A percentile compares a stretch with the other conserved stretches of the same genome.
phyloP scores from a whole-genome alignment of 805 yeast genomes.

The Lachancea thermotolerans region DNA sequence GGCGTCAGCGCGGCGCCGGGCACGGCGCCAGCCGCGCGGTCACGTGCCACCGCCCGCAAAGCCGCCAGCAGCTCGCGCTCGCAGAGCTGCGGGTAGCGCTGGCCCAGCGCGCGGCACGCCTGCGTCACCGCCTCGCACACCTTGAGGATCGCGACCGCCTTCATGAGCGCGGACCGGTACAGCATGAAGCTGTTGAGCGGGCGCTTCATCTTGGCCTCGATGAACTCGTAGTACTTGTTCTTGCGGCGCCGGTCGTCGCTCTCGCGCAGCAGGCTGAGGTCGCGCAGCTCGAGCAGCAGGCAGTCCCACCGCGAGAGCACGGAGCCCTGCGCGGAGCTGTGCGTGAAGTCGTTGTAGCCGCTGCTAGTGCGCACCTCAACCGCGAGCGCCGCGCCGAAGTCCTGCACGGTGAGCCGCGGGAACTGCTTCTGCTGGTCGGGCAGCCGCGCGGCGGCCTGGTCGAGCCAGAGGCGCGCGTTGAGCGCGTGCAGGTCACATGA shows the following conservation, averaged over 20 bases:
- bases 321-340: neutral
- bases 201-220: slow-evolving; percentile 11
- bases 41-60: slow-evolving; percentile 11
- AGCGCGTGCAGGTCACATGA: slow-evolving; percentile 2
- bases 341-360: slow-evolving; percentile 8
- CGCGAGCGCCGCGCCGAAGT: slow-evolving; percentile 1
- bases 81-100: slow-evolving; percentile 1
- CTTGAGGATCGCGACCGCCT: slow-evolving; percentile 8
- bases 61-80: slow-evolving; percentile 3
- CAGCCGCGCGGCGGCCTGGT: slow-evolving; percentile 4
- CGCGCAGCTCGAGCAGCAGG: slow-evolving; percentile 5
- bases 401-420: slow-evolving; percentile 8
- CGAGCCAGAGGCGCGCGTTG: slow-evolving; percentile 6
- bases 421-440: slow-evolving; percentile 6
- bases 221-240: slow-evolving; percentile 10
- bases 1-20: neutral
- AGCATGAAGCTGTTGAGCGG: slow-evolving; percentile 12
- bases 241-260: slow-evolving; percentile 11
- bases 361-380: slow-evolving; percentile 10
- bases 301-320: slow-evolving; percentile 5
- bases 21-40: neutral
- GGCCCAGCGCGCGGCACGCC: slow-evolving; percentile 2
- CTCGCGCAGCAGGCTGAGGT: slow-evolving; percentile 8
- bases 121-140: slow-evolving; percentile 8
- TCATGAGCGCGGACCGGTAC: slow-evolving; percentile 9